Conservation (phyloP, 768 basidiomycete genomes). For the Phlebiopsis gigantea region DNA sequence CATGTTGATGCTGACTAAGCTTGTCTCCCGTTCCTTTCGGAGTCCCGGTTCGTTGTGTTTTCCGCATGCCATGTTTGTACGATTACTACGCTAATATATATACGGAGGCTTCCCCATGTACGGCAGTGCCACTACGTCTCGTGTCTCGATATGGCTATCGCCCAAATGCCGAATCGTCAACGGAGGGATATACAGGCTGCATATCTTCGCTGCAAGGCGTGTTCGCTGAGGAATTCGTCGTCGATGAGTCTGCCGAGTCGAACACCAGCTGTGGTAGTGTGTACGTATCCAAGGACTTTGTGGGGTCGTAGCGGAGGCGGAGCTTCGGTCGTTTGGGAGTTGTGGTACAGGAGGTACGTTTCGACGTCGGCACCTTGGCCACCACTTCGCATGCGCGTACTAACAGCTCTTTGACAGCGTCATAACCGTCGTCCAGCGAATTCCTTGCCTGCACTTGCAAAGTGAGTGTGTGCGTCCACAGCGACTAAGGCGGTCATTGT, state of each 20-base stretch:
- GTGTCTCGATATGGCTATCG: not conserved
- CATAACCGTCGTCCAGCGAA: not conserved
- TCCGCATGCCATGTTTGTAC: not conserved
- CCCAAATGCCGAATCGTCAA: not conserved
- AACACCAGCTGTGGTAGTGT: not conserved
- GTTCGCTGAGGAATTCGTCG: not conserved
- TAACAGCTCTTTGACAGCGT: not conserved
- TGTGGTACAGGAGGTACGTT: too few species aligned
- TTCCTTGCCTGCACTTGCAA: not conserved
- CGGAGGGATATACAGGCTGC: not conserved
- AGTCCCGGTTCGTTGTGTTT: not conserved
- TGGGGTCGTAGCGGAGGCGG: not conserved
- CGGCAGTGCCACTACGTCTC: too few species aligned
- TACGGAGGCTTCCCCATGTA: not conserved
- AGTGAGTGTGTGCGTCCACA: not conserved
- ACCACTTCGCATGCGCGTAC: not conserved
- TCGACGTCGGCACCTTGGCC: not conserved
- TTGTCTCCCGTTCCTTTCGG: not conserved
- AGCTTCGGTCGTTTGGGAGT: not conserved
- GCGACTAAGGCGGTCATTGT: conserved; percentile 2
- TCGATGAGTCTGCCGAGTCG: not conserved
- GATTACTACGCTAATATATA: conserved; percentile 7
- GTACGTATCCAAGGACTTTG: not conserved
- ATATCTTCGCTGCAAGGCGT: not conserved
- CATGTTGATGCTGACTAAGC: conserved; percentile 57